These are phyloP conservation scores for Trichoderma gamsii DNA, from an alignment of 495 filamentous ascomycete species.

Conservation along the genomic window DNA sequence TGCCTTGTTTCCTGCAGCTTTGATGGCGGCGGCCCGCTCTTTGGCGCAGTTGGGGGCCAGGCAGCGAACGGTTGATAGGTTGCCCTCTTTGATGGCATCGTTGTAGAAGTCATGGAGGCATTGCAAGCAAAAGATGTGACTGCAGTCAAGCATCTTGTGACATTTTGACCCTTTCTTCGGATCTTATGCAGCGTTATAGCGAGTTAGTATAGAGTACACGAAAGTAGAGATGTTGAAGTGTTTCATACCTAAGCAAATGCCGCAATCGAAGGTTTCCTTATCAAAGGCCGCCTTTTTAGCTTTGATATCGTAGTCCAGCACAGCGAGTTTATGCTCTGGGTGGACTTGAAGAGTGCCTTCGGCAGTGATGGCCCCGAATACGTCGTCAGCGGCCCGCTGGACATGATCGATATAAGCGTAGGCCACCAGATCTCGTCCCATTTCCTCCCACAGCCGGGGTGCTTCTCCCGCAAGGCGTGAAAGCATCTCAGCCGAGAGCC, in stretches of 20 bases:
- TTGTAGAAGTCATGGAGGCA: conserved; percentile 90
- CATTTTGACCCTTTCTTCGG: conserved; percentile 84
- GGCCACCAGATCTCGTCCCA: conserved; percentile 67
- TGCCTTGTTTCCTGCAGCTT: conserved; percentile 27
- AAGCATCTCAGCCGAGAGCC: conserved; percentile 60
- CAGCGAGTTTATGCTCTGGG: conserved; percentile 56
- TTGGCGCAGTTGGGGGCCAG: conserved; percentile 69
- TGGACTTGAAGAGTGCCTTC: conserved; percentile 48
- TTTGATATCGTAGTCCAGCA: conserved; percentile 75
- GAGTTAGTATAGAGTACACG: not conserved
- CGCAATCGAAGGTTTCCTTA: conserved; percentile 81
- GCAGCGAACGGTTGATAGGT: conserved; percentile 71
- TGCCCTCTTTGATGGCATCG: conserved; percentile 76
- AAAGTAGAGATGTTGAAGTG: not conserved
- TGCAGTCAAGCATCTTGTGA: conserved; percentile 70
- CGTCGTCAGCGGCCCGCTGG: conserved; percentile 69
- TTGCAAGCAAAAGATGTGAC: conserved; percentile 80
- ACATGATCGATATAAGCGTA: conserved; percentile 84
- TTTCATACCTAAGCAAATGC: conserved; percentile 65
- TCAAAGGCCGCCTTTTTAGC: conserved; percentile 70
- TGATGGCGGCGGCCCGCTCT: conserved; percentile 36
- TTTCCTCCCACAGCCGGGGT: conserved; percentile 70
- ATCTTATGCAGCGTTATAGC: conserved; percentile 39
- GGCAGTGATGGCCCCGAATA: conserved; percentile 62
- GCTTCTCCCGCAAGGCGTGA: conserved; percentile 55